phyloP scores from a whole-genome alignment of 2,329 filamentous ascomycete genomes.

The Clarireedia homoeocarpa region DNA sequence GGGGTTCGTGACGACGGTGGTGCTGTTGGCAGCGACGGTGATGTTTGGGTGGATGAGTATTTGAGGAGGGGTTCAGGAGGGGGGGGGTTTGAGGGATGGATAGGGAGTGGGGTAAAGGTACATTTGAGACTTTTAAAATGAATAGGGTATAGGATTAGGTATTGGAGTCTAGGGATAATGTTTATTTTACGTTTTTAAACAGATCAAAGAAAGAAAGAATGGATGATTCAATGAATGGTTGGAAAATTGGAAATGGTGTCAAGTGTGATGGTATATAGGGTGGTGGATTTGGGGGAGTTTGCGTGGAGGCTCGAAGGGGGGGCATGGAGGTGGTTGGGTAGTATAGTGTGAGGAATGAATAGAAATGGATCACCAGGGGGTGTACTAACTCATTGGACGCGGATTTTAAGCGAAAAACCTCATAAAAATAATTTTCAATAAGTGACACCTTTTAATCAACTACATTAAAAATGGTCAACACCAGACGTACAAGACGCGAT shows the following conservation, averaged over 20 bases:
- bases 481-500: too few species aligned
- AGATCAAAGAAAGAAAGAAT: background rate
- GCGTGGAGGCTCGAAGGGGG: background rate
- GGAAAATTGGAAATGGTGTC: background rate
- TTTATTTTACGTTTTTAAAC: background rate
- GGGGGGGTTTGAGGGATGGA: too few species aligned
- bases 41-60: slow-evolving; percentile 32
- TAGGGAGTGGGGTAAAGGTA: too few species aligned
- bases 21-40: slow-evolving; percentile 23
- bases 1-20: slow-evolving; percentile 34
- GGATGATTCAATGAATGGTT: background rate
- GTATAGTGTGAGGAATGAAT: too few species aligned
- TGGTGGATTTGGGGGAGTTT: background rate
- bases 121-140: background rate
- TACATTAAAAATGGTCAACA: too few species aligned
- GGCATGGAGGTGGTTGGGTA: background rate
- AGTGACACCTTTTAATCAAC: too few species aligned
- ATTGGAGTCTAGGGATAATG: background rate
- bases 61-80: background rate
- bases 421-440: too few species aligned
- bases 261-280: background rate
- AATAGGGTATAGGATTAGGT: background rate
- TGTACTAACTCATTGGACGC: too few species aligned
- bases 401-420: too few species aligned
- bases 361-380: too few species aligned